Evolutionary conservation across 2,329 filamentous ascomycete species (phyloP).

Genomic region (Xylariaceae sp.): DNA sequence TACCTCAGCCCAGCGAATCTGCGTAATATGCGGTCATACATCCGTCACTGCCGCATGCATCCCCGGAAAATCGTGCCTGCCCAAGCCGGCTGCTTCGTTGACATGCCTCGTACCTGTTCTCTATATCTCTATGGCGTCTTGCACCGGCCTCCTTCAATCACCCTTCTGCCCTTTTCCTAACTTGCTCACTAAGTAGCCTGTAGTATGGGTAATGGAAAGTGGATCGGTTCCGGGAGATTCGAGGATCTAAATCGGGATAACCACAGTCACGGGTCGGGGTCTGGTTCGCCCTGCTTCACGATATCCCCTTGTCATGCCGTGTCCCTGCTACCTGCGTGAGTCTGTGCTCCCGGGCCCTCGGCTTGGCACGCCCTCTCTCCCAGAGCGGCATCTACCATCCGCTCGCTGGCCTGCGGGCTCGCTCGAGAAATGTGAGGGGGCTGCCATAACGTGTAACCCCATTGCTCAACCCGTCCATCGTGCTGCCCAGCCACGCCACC

Average conservation of each 20-base stretch:
- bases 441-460: neutral
- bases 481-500: no score
- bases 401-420: neutral
- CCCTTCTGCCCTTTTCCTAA: constrained; percentile 1
- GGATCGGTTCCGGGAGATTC: neutral
- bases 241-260: neutral
- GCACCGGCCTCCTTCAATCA: constrained; percentile 4
- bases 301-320: neutral
- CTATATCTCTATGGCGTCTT: no score
- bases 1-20: neutral
- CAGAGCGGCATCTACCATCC: neutral
- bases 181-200: neutral
- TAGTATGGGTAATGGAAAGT: neutral
- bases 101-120: no score
- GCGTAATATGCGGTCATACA: neutral
- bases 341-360: neutral
- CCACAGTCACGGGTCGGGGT: no score
- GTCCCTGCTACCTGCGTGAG: neutral
- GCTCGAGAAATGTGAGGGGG: neutral
- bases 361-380: neutral
- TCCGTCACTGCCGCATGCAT: neutral
- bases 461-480: no score
- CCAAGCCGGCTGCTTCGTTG: no score
- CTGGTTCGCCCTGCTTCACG: neutral
- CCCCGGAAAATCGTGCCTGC: neutral